phyloP scores from a whole-genome alignment of 2,329 filamentous ascomycete genomes.

The Fusarium redolens region DNA sequence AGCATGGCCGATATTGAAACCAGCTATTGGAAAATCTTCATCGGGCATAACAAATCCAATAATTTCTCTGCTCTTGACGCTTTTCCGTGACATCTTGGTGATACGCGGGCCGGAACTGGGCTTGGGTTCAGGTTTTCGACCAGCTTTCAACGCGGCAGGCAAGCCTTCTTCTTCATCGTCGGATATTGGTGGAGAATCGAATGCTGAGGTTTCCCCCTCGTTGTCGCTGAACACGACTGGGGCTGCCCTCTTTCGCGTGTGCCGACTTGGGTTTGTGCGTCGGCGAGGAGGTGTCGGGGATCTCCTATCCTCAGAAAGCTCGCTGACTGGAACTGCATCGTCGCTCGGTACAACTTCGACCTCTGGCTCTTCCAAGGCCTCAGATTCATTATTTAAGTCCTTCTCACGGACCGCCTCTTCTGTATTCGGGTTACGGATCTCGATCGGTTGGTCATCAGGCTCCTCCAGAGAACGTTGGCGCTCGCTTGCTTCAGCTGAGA shows the following conservation, averaged over 20 bases:
- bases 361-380: neutral
- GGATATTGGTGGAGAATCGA: neutral
- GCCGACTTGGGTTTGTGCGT: slow-evolving; percentile 24
- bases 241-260: slow-evolving; percentile 6
- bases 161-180: neutral
- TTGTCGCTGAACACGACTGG: slow-evolving; percentile 21
- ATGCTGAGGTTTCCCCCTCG: neutral
- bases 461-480: neutral
- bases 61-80: slow-evolving; percentile 60
- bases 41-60: slow-evolving; percentile 52
- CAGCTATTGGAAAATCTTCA: slow-evolving; percentile 23
- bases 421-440: neutral
- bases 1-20: slow-evolving; percentile 25
- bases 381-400: neutral
- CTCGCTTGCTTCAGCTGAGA: neutral
- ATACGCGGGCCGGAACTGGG: slow-evolving; percentile 50
- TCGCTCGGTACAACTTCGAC: neutral
- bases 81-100: slow-evolving; percentile 54
- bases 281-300: neutral
- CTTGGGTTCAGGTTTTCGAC: slow-evolving; percentile 3
- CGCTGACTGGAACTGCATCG: neutral
- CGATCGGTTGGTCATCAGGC: neutral
- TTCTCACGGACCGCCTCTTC: neutral
- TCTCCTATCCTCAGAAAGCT: neutral
- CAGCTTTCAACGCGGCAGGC: neutral